Evolutionary conservation across 306 rosid genomes (phyloP), one percentile per base, ranked within the genome.

Genomic region (Carpinus fangiana): DNA sequence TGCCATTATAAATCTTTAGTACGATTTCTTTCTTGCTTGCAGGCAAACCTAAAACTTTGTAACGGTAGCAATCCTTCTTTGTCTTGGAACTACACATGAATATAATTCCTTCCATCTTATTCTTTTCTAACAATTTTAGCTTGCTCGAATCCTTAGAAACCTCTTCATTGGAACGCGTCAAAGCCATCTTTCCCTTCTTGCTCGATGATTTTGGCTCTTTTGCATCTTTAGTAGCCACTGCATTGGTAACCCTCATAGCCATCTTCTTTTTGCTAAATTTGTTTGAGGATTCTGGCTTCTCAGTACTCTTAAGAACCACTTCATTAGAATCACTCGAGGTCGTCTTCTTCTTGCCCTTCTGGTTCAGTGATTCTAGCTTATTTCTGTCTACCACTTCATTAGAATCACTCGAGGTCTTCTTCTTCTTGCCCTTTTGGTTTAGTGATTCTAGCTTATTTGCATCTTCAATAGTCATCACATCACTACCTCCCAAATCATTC

Each of bases 81-180:
- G 72, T 67, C 72, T 41, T 8, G 12, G 72, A 67, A 67, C 26
- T 67, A 67, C 72, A 67, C 72, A 67, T 67, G 52, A 67, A 67
- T 67, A 67, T 67, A 26, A 67, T 67, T 67, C 72, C 72, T 16
- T 67, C 51, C 17, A 2, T 67, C 8, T 4, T 41, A 11, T n/a
- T n/a, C 12, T 4, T 38, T 66, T 62, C 34, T 14, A 21, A 31
- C 6, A 0, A 31, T 7, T 66, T 66, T 38, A 36, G 26, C 52
- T 41, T n/a, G 51, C 28, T 26, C 1, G 12, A 9, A 67, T 41
- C 51, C 51, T 41, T 18, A n/a, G 16, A 4, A 4, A 67, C 72
- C 28, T 7, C 72, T 67, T 38, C 50, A 67, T 41, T 62, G 14
- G 45, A 18, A 18, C 50, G 9, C 5, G 12, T 67, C 72, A 67